Percentiles rank a stretch among this genome's conserved stretches.
These are phyloP conservation scores for Perilla frutescens DNA, from an alignment of 257 asterid genomes.

Conservation along the genomic window DNA sequence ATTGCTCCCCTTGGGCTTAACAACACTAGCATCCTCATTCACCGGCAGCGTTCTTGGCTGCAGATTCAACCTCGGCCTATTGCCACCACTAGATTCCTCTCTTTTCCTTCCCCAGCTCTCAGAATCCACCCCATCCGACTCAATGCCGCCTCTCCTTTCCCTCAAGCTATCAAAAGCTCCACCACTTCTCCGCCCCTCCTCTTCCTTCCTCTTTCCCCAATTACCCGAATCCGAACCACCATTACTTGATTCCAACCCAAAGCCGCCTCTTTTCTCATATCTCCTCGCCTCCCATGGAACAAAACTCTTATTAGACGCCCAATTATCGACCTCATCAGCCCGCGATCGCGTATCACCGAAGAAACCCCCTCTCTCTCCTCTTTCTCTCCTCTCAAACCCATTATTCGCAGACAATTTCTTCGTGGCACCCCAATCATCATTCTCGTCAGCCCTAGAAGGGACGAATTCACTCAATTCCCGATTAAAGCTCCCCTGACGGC, in stretches of 20 bases:
- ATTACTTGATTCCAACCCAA: constrained; percentile 58
- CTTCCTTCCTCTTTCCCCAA: constrained; percentile 76
- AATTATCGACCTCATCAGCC: constrained; percentile 82
- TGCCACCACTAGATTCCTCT: constrained; percentile 57
- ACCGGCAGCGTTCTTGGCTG: constrained; percentile 60
- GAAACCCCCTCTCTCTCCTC: constrained; percentile 71
- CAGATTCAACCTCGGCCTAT: constrained; percentile 71
- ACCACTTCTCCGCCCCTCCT: constrained; percentile 55
- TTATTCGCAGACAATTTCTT: constrained; percentile 53
- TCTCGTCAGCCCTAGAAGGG: constrained; percentile 84
- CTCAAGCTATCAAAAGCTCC: constrained; percentile 79
- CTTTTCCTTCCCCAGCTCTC: constrained; percentile 70
- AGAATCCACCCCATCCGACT: constrained; percentile 43
- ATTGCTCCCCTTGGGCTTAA: constrained; percentile 66
- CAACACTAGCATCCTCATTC: constrained; percentile 38
- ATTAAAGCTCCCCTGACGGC: constrained; percentile 62
- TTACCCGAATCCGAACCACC: constrained; percentile 67
- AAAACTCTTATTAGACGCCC: constrained; percentile 70
- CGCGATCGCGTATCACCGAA: constrained; percentile 74
- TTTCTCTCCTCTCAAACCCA: constrained; percentile 75
- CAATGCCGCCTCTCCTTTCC: constrained; percentile 62
- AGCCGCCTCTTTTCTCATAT: constrained; percentile 63
- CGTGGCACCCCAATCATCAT: constrained; percentile 73
- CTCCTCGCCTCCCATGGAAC: constrained; percentile 67
- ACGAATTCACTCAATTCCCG: constrained; percentile 58